Base-by-base conservation (phyloP, 176 grass and related monocot genomes). In the Rhynchospora pubera region DNA sequence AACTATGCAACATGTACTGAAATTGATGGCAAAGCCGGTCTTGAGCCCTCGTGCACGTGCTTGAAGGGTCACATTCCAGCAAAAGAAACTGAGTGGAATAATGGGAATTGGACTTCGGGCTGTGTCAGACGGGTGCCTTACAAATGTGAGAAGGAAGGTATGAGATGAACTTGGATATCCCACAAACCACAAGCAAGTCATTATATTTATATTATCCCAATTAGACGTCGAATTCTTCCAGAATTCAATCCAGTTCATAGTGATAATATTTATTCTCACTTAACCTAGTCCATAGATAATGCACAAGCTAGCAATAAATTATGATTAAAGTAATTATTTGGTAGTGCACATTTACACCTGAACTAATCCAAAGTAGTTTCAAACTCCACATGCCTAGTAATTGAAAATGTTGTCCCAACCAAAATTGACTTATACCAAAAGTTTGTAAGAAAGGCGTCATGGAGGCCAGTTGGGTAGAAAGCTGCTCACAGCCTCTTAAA, bases 51-150 rank as follows among this genome's bases (percentile, higher is more conserved):
- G 51, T 97, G 95, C 83, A 67, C n/a, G 18, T 97, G 95, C 87
- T 43, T 94, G 0, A 21, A 65, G 60, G 92, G 87, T 69, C 28
- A 75, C 30, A 34, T 87, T 62, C 90, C 90, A 5, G 91, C 46
- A 68, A 76, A 72, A 0, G 14, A 15, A 47, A 50, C n/a, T 5
- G 89, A 90, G 13, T 93, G 89, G 79, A n/a, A 39, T 28, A 18
- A 0, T 7, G 69, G 92, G 15, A 91, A 83, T 26, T 87, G 87
- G 90, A 74, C 32, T 55, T 79, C 71, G 34, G 92, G 95, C 0
- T 97, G 95, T 53, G 90, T 88, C 13, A 82, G 87, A 89, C 88
- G 92, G 42, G 19, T 11, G 2, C 51, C 62, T 34, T 80, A 92
- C 58, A 70, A 26, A 2, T 89, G 90, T 65, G 85, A 85, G 71